Percentiles rank a stretch among this genome's conserved stretches.
Evolutionary conservation across 2,329 filamentous ascomycete species (phyloP).

Genomic region (Calonectria pseudoturangicola): DNA sequence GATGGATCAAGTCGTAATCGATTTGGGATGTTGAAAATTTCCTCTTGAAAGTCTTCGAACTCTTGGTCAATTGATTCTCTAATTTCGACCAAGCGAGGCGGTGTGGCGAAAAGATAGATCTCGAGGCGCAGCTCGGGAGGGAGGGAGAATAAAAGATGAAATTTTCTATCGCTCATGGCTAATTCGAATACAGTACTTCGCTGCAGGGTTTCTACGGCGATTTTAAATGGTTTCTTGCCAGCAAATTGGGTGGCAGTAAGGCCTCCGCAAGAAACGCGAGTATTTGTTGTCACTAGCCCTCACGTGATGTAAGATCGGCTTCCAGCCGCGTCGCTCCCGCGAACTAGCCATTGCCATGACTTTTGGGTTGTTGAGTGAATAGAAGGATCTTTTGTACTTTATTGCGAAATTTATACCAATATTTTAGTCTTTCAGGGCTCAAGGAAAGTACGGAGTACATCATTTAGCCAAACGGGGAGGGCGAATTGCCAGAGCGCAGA

Average conservation of each 20-base stretch:
- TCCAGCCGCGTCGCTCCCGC: background rate
- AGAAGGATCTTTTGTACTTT: too few relatives aligned
- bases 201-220: background rate
- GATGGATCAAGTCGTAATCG: background rate
- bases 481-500: too few relatives aligned
- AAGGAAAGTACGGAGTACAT: too few relatives aligned
- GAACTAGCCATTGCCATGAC: too few relatives aligned
- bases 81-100: background rate
- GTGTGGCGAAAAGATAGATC: constrained; percentile 13
- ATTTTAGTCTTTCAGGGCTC: too few relatives aligned
- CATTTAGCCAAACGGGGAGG: too few relatives aligned
- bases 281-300: background rate
- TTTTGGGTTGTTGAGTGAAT: too few relatives aligned
- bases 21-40: background rate
- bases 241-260: background rate
- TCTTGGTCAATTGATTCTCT: background rate
- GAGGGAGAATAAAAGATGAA: background rate
- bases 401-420: too few relatives aligned
- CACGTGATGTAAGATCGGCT: background rate
- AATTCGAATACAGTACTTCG: too few relatives aligned
- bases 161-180: background rate
- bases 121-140: constrained; percentile 7
- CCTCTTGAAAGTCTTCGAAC: background rate
- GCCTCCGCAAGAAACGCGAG: background rate
- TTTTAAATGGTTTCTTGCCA: background rate